These are phyloP conservation scores for Monotropa hypopitys DNA, from an alignment of 179 eudicot species.

Conservation along the genomic window DNA sequence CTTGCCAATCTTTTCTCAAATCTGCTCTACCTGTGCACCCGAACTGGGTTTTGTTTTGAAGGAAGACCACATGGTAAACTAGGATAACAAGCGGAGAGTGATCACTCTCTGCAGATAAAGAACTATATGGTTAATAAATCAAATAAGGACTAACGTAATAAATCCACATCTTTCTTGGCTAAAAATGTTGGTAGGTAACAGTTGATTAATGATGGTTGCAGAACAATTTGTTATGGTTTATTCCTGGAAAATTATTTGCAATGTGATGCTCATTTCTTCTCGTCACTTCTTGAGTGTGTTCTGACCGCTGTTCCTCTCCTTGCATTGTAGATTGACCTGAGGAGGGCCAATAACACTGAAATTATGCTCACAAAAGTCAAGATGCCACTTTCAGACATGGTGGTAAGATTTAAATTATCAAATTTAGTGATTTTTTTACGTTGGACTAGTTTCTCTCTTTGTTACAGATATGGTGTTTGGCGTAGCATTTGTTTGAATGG, in stretches of 20 bases:
- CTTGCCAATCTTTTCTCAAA: neutral
- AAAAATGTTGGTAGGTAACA: neutral
- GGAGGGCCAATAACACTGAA: conserved; percentile 87
- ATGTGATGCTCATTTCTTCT: neutral
- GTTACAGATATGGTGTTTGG: neutral
- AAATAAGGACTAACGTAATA: no score
- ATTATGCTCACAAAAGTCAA: conserved; percentile 98
- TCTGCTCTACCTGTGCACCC: neutral
- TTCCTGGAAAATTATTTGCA: neutral
- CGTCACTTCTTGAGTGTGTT: conserved; percentile 1
- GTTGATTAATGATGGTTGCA: neutral
- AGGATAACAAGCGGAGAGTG: neutral
- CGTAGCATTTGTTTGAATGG: neutral
- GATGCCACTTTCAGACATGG: conserved; percentile 95
- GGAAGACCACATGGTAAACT: neutral
- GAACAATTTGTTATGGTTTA: neutral
- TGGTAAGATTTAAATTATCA: conserved; percentile 42
- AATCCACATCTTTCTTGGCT: neutral
- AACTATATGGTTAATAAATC: neutral
- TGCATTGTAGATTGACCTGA: conserved; percentile 62
- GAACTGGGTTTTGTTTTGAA: neutral
- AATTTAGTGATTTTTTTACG: neutral
- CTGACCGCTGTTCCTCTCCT: neutral
- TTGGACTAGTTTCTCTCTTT: neutral
- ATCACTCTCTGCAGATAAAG: neutral